Base-by-base conservation (phyloP, 192 early-diverging fungal genomes). In the Gigaspora rosea region DNA sequence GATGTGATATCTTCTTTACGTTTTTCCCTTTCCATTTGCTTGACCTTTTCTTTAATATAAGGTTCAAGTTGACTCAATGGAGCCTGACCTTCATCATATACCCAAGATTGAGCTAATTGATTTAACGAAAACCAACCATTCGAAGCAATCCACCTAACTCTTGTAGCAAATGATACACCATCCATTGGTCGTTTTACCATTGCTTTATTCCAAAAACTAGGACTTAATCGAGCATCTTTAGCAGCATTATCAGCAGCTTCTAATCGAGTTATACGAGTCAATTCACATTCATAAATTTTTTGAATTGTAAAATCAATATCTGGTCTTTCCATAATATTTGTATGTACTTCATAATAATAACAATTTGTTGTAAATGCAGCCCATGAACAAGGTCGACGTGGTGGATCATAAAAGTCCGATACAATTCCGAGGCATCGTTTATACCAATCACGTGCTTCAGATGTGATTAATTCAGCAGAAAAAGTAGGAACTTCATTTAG, bases 41-140 rank as follows among this genome's bases (percentile, higher is more conserved):
- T 76, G n/a, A 67, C 75, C 9, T 57, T 65, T 67, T 67, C 63
- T 54, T 76, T 56, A 41, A 76, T 76, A 15, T 52, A 76, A 57
- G 75, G 64, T 56, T 59, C 50, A 9, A 76, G 32, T 20, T 65
- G 50, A 67, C 75, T 76, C 16, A 76, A 76, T 1, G 75, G 63
- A 22, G 52, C n/a, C 18, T 35, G 64, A 4, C 51, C 64, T 32
- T 76, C 59, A 46, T 76, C 75, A 57, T 76, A 76, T 18, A 76
- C 52, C 75, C 75, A 76, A 46, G 75, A 22, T 67, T 76, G 75
- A 41, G 75, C 75, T 47, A 76, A 66, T 51, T 76, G 75, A 76
- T 76, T 76, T 2, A 76, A 67, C 12, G 75, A 65, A 27, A 76
- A 76, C 75, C 75, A 76, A 20, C 51, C 64, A 56, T 76, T 76